These are phyloP conservation scores for Carex kokanica DNA, from an alignment of 176 grass and related monocot species.

Conservation along the genomic window DNA sequence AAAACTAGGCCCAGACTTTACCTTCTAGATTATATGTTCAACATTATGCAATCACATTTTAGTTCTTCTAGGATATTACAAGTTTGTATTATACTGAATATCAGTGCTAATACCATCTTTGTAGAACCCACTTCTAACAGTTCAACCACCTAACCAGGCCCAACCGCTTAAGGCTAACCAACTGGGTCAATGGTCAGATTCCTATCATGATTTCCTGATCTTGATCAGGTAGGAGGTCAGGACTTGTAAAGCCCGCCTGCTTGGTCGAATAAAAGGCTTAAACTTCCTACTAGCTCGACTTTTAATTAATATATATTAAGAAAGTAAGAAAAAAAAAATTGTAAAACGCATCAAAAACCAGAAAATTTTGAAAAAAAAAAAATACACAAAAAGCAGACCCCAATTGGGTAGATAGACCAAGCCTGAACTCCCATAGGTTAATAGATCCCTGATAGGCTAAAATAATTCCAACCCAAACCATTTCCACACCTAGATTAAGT, in stretches of 20 bases:
- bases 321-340: not conserved
- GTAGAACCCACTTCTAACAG: too few relatives aligned
- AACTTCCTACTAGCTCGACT: not conserved
- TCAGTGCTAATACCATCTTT: not conserved
- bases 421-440: not conserved
- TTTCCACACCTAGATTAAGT: not conserved
- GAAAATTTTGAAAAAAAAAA: not conserved
- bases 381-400: not conserved
- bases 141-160: not conserved
- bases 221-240: not conserved
- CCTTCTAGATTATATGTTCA: not conserved
- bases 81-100: not conserved
- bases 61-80: not conserved
- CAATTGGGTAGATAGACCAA: not conserved
- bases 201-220: not conserved
- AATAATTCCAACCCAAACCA: not conserved
- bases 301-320: too few relatives aligned
- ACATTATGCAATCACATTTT: not conserved
- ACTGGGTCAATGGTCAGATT: not conserved
- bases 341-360: not conserved
- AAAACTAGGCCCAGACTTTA: not conserved
- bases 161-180: not conserved
- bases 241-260: not conserved
- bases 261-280: not conserved
- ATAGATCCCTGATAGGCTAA: not conserved